Conservation (phyloP, 2,329 filamentous ascomycete species). For the Endoconidiophora laricicola region DNA sequence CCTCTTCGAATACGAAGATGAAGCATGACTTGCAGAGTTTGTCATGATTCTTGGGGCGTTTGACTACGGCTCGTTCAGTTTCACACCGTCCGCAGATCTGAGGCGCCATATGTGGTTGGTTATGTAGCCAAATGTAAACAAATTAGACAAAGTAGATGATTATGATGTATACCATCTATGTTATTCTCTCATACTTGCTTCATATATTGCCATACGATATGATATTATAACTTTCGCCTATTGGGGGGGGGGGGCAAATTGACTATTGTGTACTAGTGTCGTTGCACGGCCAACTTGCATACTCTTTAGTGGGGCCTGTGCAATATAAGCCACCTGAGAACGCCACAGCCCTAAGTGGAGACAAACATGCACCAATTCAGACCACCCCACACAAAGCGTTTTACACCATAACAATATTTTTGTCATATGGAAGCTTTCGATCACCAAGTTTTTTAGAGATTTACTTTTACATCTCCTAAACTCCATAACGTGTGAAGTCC, state of each 20-base stretch:
- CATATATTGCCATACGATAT: no score
- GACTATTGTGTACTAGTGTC: no score
- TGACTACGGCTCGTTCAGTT: slow-evolving; percentile 65
- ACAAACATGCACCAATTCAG: no score
- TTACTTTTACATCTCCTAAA: slow-evolving; percentile 5
- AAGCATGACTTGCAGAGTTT: slow-evolving; percentile 89
- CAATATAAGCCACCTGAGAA: no score
- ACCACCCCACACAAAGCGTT: slow-evolving; percentile 1
- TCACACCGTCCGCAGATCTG: slow-evolving; percentile 61
- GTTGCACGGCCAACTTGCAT: no score
- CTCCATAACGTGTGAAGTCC: slow-evolving; percentile 11
- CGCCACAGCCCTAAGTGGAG: no score
- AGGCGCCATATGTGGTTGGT: slow-evolving; percentile 47
- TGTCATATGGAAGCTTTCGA: background rate
- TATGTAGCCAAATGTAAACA: background rate
- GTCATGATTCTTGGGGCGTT: slow-evolving; percentile 85
- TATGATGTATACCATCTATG: background rate
- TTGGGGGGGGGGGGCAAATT: no score
- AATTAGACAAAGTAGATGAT: background rate
- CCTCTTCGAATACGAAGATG: slow-evolving; percentile 70
- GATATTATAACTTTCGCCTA: no score
- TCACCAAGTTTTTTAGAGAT: background rate
- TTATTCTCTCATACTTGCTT: background rate
- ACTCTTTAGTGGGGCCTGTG: no score
- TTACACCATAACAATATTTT: slow-evolving; percentile 5